Evolutionary conservation across 371 early-diverging fungal species (phyloP).

Genomic region (Circinella umbellata): DNA sequence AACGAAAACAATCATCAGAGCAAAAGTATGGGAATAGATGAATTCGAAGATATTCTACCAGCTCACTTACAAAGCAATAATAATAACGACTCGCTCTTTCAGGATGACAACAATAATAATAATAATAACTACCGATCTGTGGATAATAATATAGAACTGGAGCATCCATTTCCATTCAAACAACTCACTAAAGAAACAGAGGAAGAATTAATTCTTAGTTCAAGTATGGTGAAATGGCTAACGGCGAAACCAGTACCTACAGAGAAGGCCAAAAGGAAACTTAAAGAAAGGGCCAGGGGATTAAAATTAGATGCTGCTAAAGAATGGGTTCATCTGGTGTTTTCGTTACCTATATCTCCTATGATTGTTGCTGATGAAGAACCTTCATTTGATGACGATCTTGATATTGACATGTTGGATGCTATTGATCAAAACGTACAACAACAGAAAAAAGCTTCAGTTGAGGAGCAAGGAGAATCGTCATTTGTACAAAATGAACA

Average conservation of each 20-base stretch:
- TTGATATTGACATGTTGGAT: slow-evolving; percentile 6
- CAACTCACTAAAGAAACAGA: not conserved
- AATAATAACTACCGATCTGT: not conserved
- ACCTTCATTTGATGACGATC: slow-evolving; percentile 9
- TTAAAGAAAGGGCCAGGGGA: not conserved
- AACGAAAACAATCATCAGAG: no score
- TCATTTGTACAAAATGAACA: not conserved
- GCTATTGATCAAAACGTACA: not conserved
- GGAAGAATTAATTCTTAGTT: not conserved
- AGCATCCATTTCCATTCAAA: slow-evolving; percentile 2
- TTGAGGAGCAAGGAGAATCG: not conserved
- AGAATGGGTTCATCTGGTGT: not conserved
- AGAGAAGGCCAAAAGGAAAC: not conserved
- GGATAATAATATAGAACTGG: not conserved
- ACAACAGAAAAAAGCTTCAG: no score
- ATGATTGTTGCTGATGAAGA: not conserved
- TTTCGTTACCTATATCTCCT: not conserved
- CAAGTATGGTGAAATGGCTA: slow-evolving; percentile 13
- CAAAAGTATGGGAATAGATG: not conserved
- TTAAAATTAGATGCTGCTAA: slow-evolving; percentile 1
- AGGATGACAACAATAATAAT: not conserved
- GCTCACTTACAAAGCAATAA: not conserved
- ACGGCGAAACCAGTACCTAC: not conserved
- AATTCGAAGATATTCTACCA: slow-evolving; percentile 1
- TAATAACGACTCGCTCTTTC: not conserved